Evolutionary conservation across 192 early-diverging fungal genomes (phyloP), one percentile per base, ranked within the genome.

Genomic region (Gonapodya sp.): DNA sequence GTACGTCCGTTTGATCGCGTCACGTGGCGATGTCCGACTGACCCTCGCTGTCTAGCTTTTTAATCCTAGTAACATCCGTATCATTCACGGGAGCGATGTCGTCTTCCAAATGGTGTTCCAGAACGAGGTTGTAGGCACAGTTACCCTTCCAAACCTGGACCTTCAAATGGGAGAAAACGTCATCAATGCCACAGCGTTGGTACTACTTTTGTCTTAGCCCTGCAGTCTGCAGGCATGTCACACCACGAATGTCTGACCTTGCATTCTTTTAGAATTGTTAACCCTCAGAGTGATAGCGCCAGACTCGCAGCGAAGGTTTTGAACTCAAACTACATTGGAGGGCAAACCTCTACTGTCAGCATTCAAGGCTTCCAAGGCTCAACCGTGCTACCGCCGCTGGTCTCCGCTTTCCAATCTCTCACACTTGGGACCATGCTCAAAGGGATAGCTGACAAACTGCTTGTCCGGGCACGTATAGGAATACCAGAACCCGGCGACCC

Each of bases 291-390:
- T 16, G 46, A 64, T 24, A 64, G 46, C 2, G 81, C 84, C 35
- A 85, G 85, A 30, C 30, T 37, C 0, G 85, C 84, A 34, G 90
- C 88, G 33, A 83, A 86, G 73, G 81, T 84, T 1, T 72, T 92
- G 18, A 83, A 90, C 82, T 85, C 82, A 37, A 81, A 82, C 1
- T 91, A 88, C 81, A 80, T 91, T 77, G 83, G 81, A 73, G 88
- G 88, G 80, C 78, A 85, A 16, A 83, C 84, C 73, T 84, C 84
- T 2, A 79, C 64, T 33, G 87, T 89, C 35, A 35, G 36, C 30
- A 87, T 90, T 33, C 73, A 80, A 32, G 89, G 88, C 31, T 87
- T 80, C 32, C 75, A 81, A n/a, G 73, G 80, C 18, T 86, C 89
- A 30, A 90, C 87, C 31, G 81, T 34, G 2, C 82, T 91, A 78